Evolutionary conservation across 164 flowering plant genomes (phyloP).

Genomic region (Kalanchoe fedtschenkoi): DNA sequence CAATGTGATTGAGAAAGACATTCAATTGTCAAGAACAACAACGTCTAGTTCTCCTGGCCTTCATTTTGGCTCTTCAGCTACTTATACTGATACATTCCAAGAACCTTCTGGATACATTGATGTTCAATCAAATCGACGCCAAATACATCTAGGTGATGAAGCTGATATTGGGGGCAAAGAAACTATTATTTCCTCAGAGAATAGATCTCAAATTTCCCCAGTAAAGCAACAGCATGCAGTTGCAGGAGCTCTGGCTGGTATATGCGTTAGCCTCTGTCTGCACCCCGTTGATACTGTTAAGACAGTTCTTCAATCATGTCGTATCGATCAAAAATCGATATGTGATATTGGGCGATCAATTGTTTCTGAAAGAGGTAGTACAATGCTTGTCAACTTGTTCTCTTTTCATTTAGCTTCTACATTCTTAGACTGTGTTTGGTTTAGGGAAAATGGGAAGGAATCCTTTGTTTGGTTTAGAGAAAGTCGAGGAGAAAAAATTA

Average conservation of each 20-base stretch:
- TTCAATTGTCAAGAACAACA: constrained; percentile 9
- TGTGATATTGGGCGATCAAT: constrained; percentile 43
- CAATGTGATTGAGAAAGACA: constrained; percentile 10
- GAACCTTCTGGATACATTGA: constrained; percentile 10
- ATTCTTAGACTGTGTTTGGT: no score
- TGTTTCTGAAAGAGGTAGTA: constrained; percentile 78
- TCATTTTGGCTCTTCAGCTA: constrained; percentile 14
- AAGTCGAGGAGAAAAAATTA: no score
- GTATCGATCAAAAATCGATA: constrained; percentile 39
- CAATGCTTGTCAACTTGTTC: neutral
- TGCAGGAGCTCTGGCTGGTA: constrained; percentile 92
- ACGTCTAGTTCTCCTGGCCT: constrained; percentile 25
- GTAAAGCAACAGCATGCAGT: constrained; percentile 82
- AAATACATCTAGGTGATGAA: constrained; percentile 10
- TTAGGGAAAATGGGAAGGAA: no score
- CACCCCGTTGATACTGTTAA: constrained; percentile 94
- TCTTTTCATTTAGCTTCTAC: neutral
- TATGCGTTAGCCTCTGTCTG: constrained; percentile 84
- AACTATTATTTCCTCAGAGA: constrained; percentile 13
- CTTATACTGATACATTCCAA: constrained; percentile 12
- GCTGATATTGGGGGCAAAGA: constrained; percentile 10
- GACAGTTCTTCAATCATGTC: constrained; percentile 76
- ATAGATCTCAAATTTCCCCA: constrained; percentile 22
- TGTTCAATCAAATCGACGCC: constrained; percentile 11
- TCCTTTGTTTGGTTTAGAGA: no score